Conservation (phyloP, 139 green algal genomes). For the Chlorella sp. region DNA sequence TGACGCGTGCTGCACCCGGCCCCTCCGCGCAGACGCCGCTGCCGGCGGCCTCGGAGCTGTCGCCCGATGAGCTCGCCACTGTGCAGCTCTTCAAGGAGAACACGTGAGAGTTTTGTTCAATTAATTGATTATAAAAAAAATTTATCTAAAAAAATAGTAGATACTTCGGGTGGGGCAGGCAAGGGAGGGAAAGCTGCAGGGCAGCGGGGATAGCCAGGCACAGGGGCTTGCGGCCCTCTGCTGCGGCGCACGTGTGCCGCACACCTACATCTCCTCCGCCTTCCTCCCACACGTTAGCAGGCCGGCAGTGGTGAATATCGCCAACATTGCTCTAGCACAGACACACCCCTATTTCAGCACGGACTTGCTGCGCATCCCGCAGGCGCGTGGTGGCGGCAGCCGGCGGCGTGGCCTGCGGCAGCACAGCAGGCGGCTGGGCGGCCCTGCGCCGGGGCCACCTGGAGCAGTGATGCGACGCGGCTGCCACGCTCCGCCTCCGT, state of each 20-base stretch:
- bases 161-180: background rate
- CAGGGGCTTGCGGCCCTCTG: background rate
- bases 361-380: conserved; percentile 53
- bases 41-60: conserved; percentile 32
- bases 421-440: background rate
- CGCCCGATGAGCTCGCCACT: conserved; percentile 44
- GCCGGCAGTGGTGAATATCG: conserved; percentile 68
- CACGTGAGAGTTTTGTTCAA: conserved; percentile 31
- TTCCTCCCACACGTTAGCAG: background rate
- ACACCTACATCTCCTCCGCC: background rate
- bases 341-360: conserved; percentile 34
- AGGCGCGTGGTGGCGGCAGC: background rate
- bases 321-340: conserved; percentile 43
- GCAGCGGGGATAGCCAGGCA: background rate
- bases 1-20: background rate
- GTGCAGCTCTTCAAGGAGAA: conserved; percentile 58
- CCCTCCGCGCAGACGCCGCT: conserved; percentile 17
- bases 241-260: background rate
- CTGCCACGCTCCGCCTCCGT: background rate
- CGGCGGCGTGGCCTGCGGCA: background rate
- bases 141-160: too few relatives aligned
- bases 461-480: background rate
- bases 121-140: too few relatives aligned
- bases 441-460: background rate
- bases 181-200: background rate